phyloP scores from a whole-genome alignment of 2,329 filamentous ascomycete genomes.

The Cladosporium sp. region DNA sequence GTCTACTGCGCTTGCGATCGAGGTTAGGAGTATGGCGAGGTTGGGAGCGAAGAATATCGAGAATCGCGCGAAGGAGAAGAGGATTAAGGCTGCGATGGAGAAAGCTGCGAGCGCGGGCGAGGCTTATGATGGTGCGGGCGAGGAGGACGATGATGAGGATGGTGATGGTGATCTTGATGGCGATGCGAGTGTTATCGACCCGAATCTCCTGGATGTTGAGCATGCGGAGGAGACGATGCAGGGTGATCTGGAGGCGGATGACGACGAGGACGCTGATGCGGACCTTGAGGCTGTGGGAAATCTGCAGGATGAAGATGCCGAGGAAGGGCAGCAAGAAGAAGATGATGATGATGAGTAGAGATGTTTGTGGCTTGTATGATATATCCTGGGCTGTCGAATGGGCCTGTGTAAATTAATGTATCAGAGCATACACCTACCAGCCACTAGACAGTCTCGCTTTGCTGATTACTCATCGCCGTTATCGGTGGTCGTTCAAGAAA shows the following conservation, averaged over 20 bases:
- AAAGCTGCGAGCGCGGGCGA: constrained; percentile 5
- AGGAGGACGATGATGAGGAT: background rate
- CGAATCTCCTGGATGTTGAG: background rate
- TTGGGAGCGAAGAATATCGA: constrained; percentile 20
- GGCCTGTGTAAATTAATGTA: background rate
- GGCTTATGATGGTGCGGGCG: constrained; percentile 14
- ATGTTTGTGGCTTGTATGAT: background rate
- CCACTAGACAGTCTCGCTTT: constrained; percentile 1
- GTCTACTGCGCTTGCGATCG: constrained; percentile 10
- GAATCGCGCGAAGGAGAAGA: constrained; percentile 20
- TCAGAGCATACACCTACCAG: background rate
- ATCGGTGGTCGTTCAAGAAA: background rate
- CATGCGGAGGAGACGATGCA: constrained; percentile 14
- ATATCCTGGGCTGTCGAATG: background rate
- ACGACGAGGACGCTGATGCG: constrained; percentile 12
- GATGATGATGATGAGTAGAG: background rate
- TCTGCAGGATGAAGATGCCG: background rate
- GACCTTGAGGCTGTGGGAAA: background rate
- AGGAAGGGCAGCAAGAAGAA: background rate
- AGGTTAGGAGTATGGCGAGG: constrained; percentile 17
- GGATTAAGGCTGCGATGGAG: constrained; percentile 11
- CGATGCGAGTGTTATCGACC: constrained; percentile 11
- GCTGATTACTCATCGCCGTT: constrained; percentile 9
- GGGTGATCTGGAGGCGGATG: constrained; percentile 5
- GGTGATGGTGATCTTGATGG: background rate